A percentile compares a stretch with the other conserved stretches of the same genome.
Evolutionary conservation across 176 grass and related monocot species (phyloP).

Genomic region (Ampelocalamus luodianensis): DNA sequence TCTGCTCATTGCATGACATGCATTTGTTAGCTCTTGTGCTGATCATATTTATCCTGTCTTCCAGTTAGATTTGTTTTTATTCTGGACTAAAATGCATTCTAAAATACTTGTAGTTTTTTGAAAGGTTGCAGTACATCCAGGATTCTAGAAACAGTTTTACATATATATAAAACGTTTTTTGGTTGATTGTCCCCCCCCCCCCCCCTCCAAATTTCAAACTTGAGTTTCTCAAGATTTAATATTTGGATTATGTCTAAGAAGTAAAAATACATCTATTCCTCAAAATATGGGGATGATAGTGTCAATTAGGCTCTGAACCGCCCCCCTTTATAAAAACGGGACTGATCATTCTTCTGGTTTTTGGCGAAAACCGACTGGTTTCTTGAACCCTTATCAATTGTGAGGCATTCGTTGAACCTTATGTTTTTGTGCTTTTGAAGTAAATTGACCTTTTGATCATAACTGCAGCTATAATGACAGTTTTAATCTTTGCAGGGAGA

Average conservation of each 20-base stretch:
- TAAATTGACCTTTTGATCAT: slow-evolving; percentile 4
- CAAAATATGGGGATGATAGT: not conserved
- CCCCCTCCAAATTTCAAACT: not conserved
- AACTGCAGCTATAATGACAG: not conserved
- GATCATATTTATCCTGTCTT: not conserved
- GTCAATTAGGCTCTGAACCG: not conserved
- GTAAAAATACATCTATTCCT: not conserved
- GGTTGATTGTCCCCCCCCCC: no score
- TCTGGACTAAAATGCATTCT: not conserved
- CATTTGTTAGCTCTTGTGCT: not conserved
- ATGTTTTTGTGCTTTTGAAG: not conserved
- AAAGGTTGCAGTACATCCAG: not conserved
- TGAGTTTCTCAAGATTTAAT: not conserved
- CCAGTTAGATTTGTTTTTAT: not conserved
- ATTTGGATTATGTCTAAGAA: not conserved
- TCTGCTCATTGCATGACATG: not conserved
- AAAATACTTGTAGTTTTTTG: not conserved
- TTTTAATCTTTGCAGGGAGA: slow-evolving; percentile 25
- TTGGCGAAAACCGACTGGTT: not conserved
- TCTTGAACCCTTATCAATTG: not conserved
- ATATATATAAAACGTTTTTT: not conserved
- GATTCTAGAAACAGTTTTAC: not conserved
- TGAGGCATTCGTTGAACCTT: not conserved
- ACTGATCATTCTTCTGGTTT: not conserved
- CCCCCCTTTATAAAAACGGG: not conserved